A percentile compares a stretch with the other conserved stretches of the same genome.
These are phyloP conservation scores for Sclerotinia glacialis DNA, from an alignment of 2,329 filamentous ascomycete genomes.

Conservation along the genomic window DNA sequence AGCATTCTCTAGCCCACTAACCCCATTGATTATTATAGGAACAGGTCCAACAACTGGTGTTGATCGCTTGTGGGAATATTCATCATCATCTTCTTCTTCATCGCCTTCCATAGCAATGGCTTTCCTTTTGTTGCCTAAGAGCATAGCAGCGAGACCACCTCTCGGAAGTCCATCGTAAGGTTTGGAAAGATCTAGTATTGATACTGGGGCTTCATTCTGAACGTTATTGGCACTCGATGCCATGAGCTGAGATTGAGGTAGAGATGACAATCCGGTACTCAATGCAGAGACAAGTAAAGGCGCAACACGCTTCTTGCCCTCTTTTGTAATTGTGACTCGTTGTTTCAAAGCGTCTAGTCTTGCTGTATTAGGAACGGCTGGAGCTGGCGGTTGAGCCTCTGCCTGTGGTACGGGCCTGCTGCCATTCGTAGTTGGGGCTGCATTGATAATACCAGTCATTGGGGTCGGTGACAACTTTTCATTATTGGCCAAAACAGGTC, in stretches of 20 bases:
- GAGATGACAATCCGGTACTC: slow-evolving; percentile 78
- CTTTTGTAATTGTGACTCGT: slow-evolving; percentile 89
- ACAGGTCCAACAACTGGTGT: slow-evolving; percentile 62
- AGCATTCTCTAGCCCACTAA: slow-evolving; percentile 75
- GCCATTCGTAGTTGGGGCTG: slow-evolving; percentile 31
- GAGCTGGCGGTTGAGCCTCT: slow-evolving; percentile 42
- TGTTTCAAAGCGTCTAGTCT: slow-evolving; percentile 75
- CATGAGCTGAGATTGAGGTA: slow-evolving; percentile 85
- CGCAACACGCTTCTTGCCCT: slow-evolving; percentile 93
- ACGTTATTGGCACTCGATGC: slow-evolving; percentile 66
- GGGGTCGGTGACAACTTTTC: slow-evolving; percentile 33
- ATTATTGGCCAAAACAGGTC: slow-evolving; percentile 39
- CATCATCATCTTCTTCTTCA: slow-evolving; percentile 67
- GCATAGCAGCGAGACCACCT: slow-evolving; percentile 78
- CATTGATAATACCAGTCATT: slow-evolving; percentile 29
- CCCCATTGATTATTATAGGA: slow-evolving; percentile 71
- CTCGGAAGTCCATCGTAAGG: slow-evolving; percentile 91
- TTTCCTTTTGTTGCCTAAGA: slow-evolving; percentile 92
- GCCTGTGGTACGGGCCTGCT: slow-evolving; percentile 28
- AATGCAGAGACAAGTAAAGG: slow-evolving; percentile 89
- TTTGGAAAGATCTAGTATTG: slow-evolving; percentile 84
- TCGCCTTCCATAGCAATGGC: slow-evolving; percentile 60
- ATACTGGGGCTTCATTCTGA: slow-evolving; percentile 72
- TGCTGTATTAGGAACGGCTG: slow-evolving; percentile 52
- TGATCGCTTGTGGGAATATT: slow-evolving; percentile 57